Percentiles rank a stretch among this genome's conserved stretches.
Conservation (phyloP, 331 rosid genomes). For the Saraca asoca region DNA sequence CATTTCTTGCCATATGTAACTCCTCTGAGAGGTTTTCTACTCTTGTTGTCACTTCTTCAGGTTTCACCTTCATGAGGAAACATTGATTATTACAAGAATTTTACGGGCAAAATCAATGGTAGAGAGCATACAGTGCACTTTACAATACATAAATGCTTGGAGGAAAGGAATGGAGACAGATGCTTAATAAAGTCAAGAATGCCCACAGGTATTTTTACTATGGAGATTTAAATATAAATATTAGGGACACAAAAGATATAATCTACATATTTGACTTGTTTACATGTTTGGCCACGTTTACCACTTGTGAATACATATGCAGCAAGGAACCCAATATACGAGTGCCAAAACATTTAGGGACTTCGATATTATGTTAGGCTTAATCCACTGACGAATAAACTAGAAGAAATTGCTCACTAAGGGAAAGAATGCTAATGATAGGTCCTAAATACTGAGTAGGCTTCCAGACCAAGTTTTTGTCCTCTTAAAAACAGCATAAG, state of each 20-base stretch:
- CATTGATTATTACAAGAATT: slow-evolving; percentile 1
- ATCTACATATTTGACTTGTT: neutral
- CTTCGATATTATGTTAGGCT: slow-evolving; percentile 5
- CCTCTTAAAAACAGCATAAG: neutral
- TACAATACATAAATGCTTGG: slow-evolving; percentile 14
- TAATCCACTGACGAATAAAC: slow-evolving; percentile 20
- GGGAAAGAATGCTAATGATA: neutral
- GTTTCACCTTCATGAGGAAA: slow-evolving; percentile 69
- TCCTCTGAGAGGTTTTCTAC: slow-evolving; percentile 80
- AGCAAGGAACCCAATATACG: no score
- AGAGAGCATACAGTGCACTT: neutral
- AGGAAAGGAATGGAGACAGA: slow-evolving; percentile 27
- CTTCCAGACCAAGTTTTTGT: neutral
- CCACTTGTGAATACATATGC: neutral
- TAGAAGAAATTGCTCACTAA: slow-evolving; percentile 16
- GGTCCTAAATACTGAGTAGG: neutral
- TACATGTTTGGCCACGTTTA: neutral
- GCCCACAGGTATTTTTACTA: neutral
- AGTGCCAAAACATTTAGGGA: no score
- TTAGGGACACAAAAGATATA: no score
- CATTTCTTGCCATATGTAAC: slow-evolving; percentile 66
- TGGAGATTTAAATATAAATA: neutral
- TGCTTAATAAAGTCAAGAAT: slow-evolving; percentile 16
- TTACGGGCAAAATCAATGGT: slow-evolving; percentile 9
- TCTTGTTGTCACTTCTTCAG: slow-evolving; percentile 80